Evolutionary conservation across 768 basidiomycete species (phyloP).

Genomic region (Naganishia randhawae): DNA sequence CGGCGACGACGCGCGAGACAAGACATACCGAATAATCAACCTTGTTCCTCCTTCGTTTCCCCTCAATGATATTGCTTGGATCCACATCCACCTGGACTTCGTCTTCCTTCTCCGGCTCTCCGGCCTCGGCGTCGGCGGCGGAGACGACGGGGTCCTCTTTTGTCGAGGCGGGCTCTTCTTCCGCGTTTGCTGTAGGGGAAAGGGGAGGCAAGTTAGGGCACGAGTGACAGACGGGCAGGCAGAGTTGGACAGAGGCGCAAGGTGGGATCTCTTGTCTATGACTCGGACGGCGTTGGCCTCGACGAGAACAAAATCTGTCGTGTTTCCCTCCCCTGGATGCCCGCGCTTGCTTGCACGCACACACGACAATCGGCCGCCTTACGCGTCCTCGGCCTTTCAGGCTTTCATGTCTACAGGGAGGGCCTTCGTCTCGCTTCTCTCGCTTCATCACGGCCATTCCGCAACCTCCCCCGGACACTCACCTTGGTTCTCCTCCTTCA

Average conservation of each 20-base stretch:
- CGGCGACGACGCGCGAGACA: not conserved
- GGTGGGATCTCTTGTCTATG: too few relatives aligned
- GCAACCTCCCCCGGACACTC: too few relatives aligned
- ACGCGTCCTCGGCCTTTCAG: too few relatives aligned
- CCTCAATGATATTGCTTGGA: conserved; percentile 21
- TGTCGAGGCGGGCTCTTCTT: conserved; percentile 18
- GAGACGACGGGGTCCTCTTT: conserved; percentile 16
- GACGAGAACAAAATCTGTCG: too few relatives aligned
- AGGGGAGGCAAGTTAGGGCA: not conserved
- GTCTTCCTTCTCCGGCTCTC: conserved; percentile 16
- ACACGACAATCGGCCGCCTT: too few relatives aligned
- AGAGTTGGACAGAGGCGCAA: too few relatives aligned
- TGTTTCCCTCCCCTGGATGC: too few relatives aligned
- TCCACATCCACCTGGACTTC: conserved; percentile 20
- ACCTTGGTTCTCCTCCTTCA: conserved; percentile 14
- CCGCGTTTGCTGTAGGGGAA: conserved; percentile 4
- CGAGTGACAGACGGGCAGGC: not conserved
- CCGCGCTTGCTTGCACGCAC: too few relatives aligned
- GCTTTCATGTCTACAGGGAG: too few relatives aligned
- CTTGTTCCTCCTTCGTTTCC: conserved; percentile 17
- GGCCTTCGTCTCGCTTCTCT: too few relatives aligned
- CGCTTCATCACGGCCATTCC: too few relatives aligned
- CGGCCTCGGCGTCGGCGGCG: not conserved
- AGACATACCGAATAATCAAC: conserved; percentile 11
- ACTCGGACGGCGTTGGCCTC: too few relatives aligned